A percentile compares a stretch with the other conserved stretches of the same genome.
Evolutionary conservation across 1,284 basidiomycete species (phyloP).

Genomic region (Amylostereum areolatum): DNA sequence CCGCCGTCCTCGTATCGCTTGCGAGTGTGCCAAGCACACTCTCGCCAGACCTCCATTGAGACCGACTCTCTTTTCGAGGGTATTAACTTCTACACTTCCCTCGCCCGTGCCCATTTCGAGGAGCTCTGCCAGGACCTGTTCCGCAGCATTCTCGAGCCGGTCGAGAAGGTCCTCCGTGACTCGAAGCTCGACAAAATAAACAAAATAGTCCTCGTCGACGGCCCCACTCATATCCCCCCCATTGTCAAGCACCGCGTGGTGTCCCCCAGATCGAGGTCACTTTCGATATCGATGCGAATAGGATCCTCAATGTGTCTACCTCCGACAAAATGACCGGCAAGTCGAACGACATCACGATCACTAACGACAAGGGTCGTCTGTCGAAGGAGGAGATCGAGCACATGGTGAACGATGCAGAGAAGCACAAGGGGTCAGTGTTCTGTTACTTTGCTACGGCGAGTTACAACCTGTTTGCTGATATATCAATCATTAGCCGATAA

Average conservation of each 20-base stretch:
- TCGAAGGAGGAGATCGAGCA: conserved; percentile 98
- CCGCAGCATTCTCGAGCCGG: conserved; percentile 94
- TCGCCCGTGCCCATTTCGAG: conserved; percentile 98
- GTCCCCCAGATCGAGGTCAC: conserved; percentile 98
- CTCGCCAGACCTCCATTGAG: conserved; percentile 98
- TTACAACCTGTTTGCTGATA: conserved; percentile 15
- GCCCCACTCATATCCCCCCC: conserved; percentile 97
- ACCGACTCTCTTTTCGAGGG: conserved; percentile 98
- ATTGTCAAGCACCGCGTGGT: conserved; percentile 95
- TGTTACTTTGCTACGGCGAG: neutral
- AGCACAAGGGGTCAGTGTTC: conserved; percentile 69
- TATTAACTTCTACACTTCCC: conserved; percentile 97
- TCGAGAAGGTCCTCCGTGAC: conserved; percentile 97
- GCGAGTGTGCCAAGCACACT: conserved; percentile 98
- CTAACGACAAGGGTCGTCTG: conserved; percentile 97
- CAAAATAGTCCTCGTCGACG: conserved; percentile 97
- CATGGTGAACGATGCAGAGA: conserved; percentile 92
- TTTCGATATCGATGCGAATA: conserved; percentile 98
- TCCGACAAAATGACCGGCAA: conserved; percentile 98
- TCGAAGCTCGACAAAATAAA: conserved; percentile 97
- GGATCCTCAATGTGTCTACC: conserved; percentile 95
- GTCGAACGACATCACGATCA: conserved; percentile 94
- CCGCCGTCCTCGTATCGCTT: conserved; percentile 95
- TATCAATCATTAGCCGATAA: conserved; percentile 55
- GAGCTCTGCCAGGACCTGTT: conserved; percentile 97